Base-by-base conservation (phyloP, 2,329 filamentous ascomycete species). In the Penicillium thymicola region DNA sequence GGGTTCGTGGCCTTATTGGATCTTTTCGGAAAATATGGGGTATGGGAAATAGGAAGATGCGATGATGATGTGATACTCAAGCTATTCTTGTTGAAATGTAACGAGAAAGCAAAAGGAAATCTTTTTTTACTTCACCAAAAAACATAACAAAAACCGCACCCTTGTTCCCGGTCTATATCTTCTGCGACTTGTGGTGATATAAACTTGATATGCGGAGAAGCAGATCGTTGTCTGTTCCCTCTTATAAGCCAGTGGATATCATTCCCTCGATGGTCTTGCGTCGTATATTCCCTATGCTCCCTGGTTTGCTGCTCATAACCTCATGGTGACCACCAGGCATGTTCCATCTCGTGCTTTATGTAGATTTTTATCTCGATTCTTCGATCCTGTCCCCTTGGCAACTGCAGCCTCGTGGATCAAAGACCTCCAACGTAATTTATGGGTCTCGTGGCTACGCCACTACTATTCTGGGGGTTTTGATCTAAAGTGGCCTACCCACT, bases 21-120 rank as follows among this genome's bases (percentile, higher is more conserved):
- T 58, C 58, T 55, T 52, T 56, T 54, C 55, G 58, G 51, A 58
- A 59, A 58, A 43, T 51, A 46, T 54, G 54, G 49, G 54, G 57
- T 62, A 44, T 60, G 59, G 62, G 55, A 60, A 59, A 63, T 64
- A 63, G 64, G 64, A 61, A 65, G 63, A 64, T 65, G 62, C 58
- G 59, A 65, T 65, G 63, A 66, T 66, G 64, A 66, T 64, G 64
- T 66, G 64, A 66, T 66, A 66, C 64, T 66, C 64, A 64, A 64
- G 61, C 59, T 64, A 63, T 59, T 65, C 64, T 66, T 66, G 64
- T 66, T 60, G 37, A 66, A 55, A 55, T 28, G 45, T 65, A 65
- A 64, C 55, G 64, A 66, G 64, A 66, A 65, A 61, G 64, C 64
- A 60, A 66, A 66, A 65, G 63, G 61, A 65, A 65, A 65, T 58